These are phyloP conservation scores for Wickerhamiella kazuoi DNA, from an alignment of 805 yeast genomes.

Conservation along the genomic window DNA sequence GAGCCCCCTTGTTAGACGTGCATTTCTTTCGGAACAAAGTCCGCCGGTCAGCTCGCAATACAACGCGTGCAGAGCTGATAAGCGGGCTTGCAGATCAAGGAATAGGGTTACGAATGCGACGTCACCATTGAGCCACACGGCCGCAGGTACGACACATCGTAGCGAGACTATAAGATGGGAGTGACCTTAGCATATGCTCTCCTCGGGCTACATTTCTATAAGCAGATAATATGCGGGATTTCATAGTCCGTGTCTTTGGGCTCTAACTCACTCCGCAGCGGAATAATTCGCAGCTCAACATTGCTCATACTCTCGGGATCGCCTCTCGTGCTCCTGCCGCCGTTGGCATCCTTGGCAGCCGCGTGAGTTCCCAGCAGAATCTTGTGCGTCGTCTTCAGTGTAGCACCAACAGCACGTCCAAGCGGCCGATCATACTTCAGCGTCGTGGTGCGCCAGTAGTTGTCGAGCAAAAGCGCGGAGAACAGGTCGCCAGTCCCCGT, in stretches of 20 bases:
- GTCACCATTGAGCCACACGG: no score
- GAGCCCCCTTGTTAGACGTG: no score
- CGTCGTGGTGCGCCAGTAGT: conserved; percentile 24
- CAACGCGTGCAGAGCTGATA: no score
- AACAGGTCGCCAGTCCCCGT: conserved; percentile 93
- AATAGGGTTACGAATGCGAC: no score
- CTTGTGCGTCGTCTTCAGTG: conserved; percentile 30
- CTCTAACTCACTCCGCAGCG: conserved; percentile 2
- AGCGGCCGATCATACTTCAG: conserved; percentile 15
- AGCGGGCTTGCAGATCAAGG: no score
- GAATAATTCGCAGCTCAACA: conserved; percentile 50
- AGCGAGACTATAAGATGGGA: no score
- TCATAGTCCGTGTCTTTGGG: neutral
- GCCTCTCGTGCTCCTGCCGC: conserved; percentile 19
- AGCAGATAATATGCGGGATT: neutral
- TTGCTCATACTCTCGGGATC: conserved; percentile 41
- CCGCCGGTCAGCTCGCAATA: no score
- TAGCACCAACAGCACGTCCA: conserved; percentile 22
- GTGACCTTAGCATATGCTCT: no score
- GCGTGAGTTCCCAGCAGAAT: conserved; percentile 21
- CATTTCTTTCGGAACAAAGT: no score
- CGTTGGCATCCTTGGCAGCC: conserved; percentile 5
- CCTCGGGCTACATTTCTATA: no score
- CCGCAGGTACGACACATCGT: no score
- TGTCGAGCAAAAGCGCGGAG: conserved; percentile 58